phyloP scores from a whole-genome alignment of 1,284 basidiomycete species.

The Trichosporon faecale region DNA sequence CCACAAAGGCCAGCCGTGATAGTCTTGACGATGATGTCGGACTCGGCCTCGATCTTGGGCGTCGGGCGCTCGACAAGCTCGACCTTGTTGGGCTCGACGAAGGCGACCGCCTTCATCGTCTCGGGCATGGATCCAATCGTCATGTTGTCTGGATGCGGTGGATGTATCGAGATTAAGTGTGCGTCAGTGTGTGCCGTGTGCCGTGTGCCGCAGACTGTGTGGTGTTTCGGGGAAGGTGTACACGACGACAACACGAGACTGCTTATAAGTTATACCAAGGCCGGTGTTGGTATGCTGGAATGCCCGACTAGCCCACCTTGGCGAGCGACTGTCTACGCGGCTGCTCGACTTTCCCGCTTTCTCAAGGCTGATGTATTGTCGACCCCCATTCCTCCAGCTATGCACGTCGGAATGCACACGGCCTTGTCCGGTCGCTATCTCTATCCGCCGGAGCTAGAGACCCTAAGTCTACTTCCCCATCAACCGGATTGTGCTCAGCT shows the following conservation, averaged over 20 bases:
- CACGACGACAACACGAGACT: neutral
- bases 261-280: neutral
- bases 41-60: constrained; percentile 31
- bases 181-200: no score
- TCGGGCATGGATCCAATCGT: constrained; percentile 16
- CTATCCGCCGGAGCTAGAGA: neutral
- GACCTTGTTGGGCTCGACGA: constrained; percentile 34
- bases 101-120: constrained; percentile 43
- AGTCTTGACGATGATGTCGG: constrained; percentile 43
- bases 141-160: neutral
- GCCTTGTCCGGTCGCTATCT: neutral
- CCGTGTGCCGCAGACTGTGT: no score
- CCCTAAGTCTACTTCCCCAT: neutral
- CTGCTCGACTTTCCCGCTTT: neutral
- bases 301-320: constrained; percentile 1
- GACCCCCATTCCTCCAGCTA: neutral
- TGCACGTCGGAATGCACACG: neutral
- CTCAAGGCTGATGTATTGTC: neutral
- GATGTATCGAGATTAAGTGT: no score
- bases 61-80: constrained; percentile 35
- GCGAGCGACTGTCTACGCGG: no score
- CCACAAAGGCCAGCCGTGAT: constrained; percentile 42
- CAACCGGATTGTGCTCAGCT: neutral
- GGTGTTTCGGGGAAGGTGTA: no score
- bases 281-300: neutral